Percentiles rank a stretch among this genome's conserved stretches.
Conservation (phyloP, 2,329 filamentous ascomycete species). For the Neofusicoccum ribis region DNA sequence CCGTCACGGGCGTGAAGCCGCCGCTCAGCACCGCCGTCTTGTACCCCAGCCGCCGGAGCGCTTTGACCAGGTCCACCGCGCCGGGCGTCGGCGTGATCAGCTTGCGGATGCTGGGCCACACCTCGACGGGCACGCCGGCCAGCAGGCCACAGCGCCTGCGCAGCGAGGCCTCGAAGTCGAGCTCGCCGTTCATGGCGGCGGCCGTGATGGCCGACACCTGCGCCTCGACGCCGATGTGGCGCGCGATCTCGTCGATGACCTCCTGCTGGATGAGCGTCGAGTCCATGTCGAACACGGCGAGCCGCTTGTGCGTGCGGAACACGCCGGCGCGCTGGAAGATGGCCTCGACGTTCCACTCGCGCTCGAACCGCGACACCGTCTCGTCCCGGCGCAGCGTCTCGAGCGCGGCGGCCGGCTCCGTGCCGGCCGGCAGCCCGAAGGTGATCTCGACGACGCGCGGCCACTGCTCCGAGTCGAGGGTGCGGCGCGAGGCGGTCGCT, state of each 20-base stretch:
- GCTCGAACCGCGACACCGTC: slow-evolving; percentile 76
- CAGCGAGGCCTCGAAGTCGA: slow-evolving; percentile 86
- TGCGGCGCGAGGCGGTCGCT: slow-evolving; percentile 49
- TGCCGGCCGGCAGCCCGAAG: slow-evolving; percentile 53
- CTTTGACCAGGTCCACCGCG: slow-evolving; percentile 70
- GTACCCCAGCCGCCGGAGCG: slow-evolving; percentile 75
- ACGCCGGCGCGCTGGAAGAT: slow-evolving; percentile 72
- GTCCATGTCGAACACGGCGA: slow-evolving; percentile 99
- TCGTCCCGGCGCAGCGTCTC: slow-evolving; percentile 76
- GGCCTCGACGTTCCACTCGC: slow-evolving; percentile 86
- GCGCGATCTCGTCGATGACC: slow-evolving; percentile 93
- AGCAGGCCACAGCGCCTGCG: slow-evolving; percentile 78
- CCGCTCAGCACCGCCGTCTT: slow-evolving; percentile 90
- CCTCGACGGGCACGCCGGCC: slow-evolving; percentile 72
- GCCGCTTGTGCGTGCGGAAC: slow-evolving; percentile 75
- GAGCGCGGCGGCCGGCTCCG: slow-evolving; percentile 53
- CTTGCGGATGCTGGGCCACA: slow-evolving; percentile 75
- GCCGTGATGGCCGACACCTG: slow-evolving; percentile 82
- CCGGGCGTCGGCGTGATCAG: slow-evolving; percentile 81
- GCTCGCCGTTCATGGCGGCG: slow-evolving; percentile 91
- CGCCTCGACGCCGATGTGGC: slow-evolving; percentile 72
- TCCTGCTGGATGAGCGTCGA: slow-evolving; percentile 96
- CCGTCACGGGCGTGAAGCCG: slow-evolving; percentile 85
- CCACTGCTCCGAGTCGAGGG: slow-evolving; percentile 59
- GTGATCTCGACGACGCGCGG: slow-evolving; percentile 68